Evolutionary conservation across 2,329 filamentous ascomycete genomes (phyloP), one percentile per base, ranked within the genome.

Genomic region (Pyrenochaeta sp.): DNA sequence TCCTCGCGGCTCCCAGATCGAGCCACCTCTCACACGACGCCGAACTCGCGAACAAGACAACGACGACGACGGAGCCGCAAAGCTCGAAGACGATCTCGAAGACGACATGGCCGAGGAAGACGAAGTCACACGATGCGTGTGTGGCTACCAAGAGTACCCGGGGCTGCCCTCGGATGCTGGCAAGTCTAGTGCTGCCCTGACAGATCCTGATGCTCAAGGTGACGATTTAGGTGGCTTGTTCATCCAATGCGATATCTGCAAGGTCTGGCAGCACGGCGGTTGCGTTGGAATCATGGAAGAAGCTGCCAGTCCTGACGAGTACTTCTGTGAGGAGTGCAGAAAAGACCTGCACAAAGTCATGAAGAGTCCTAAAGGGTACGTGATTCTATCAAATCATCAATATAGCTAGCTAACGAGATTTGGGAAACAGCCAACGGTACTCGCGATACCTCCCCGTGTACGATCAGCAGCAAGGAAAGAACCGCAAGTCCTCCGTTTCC

Each of bases 201-300:
- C 70, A 74, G 85, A 75, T 76, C 85, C 77, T 48, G 67, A 68
- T 40, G 44, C 58, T 13, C 64, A 61, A 54, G 63, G 60, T 21
- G 91, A 96, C 63, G 93, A 97, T 55, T 81, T 93, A 56, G 94
- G 93, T 30, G 93, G 92, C 38, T 88, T 97, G 73, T 99, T 96
- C 74, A 92, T 99, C 57, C 93, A 97, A 77, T 99, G 94, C 81
- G 94, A 97, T 74, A 81, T 89, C 54, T 99, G 94, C 79, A 95
- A 96, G 70, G 94, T 97, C 53, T 99, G 93, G 94, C 94, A 99
- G 72, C 94, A 99, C 70, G 94, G 94, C 63, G 93, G 92, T 48
- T 99, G 94, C 67, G 93, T 99, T 47, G 93, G 94, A 48, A 96
- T 99, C 65, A 91, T 96, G 77, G 94, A 94, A 58, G 93, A 96